These are phyloP conservation scores for Pseudozyma sp. DNA, from an alignment of 1,284 basidiomycete genomes.

Conservation along the genomic window DNA sequence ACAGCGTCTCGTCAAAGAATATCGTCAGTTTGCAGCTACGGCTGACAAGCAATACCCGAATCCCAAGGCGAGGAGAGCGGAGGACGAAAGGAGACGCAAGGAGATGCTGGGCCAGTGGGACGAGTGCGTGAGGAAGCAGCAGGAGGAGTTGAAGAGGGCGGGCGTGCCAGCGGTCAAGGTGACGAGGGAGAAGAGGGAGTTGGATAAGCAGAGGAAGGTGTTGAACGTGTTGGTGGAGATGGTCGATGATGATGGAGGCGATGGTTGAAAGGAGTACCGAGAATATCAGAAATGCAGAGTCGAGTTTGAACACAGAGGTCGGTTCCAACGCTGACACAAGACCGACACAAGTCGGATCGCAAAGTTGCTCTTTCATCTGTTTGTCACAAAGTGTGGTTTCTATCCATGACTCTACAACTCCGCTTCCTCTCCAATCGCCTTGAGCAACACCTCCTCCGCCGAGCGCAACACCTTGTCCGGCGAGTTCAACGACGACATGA, in stretches of 20 bases:
- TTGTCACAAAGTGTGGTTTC: background rate
- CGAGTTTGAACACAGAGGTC: too few relatives aligned
- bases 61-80: slow-evolving; percentile 10
- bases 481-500: slow-evolving; percentile 92
- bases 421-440: slow-evolving; percentile 17
- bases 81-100: slow-evolving; percentile 18
- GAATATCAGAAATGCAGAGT: too few relatives aligned
- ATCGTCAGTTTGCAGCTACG: slow-evolving; percentile 14
- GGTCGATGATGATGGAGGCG: slow-evolving; percentile 21
- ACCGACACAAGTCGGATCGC: too few relatives aligned
- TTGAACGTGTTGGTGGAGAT: slow-evolving; percentile 30
- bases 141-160: slow-evolving; percentile 13
- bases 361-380: too few relatives aligned
- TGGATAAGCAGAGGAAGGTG: slow-evolving; percentile 30
- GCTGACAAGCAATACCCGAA: slow-evolving; percentile 33
- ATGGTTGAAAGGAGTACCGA: background rate
- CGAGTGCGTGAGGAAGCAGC: slow-evolving; percentile 19
- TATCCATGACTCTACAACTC: background rate
- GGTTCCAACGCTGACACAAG: too few relatives aligned
- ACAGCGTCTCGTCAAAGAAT: slow-evolving; percentile 23
- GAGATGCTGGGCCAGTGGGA: slow-evolving; percentile 28
- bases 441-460: slow-evolving; percentile 48
- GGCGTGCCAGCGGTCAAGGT: slow-evolving; percentile 21
- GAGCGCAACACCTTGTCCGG: slow-evolving; percentile 55
- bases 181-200: slow-evolving; percentile 9